phyloP scores from a whole-genome alignment of 768 basidiomycete genomes.

The Xanthoconium purpureum region DNA sequence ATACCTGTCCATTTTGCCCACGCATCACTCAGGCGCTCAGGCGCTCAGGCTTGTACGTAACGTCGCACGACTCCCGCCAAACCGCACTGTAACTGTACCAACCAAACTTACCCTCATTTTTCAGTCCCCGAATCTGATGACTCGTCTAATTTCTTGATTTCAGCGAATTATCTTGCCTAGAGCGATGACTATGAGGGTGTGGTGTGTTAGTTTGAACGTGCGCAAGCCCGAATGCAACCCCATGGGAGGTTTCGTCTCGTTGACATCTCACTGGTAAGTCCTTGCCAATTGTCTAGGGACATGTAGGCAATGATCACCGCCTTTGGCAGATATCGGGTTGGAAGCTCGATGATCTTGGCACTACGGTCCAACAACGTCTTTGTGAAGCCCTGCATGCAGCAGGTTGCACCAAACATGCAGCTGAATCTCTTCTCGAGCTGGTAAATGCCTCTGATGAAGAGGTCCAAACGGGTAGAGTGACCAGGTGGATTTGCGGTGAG shows the following conservation, averaged over 20 bases:
- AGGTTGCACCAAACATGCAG: neutral
- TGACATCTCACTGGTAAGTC: neutral
- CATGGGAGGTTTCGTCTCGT: neutral
- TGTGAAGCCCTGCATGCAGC: neutral
- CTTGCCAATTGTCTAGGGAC: neutral
- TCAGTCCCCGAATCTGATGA: constrained; percentile 10
- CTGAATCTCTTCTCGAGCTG: neutral
- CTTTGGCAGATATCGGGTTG: neutral
- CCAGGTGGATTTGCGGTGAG: neutral
- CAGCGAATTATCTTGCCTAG: too few relatives aligned
- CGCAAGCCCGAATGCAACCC: neutral
- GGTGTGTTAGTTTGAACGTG: neutral
- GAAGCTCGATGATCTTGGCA: neutral
- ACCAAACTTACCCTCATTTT: constrained; percentile 21
- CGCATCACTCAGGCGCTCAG: neutral
- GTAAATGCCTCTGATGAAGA: neutral
- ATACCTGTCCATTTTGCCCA: neutral
- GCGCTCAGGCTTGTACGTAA: too few relatives aligned
- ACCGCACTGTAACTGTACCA: constrained; percentile 9
- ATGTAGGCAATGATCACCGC: neutral
- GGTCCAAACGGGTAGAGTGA: neutral
- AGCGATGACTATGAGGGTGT: neutral
- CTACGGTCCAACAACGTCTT: neutral
- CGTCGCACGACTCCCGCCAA: neutral
- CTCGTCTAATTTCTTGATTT: constrained; percentile 17